Base-by-base conservation (phyloP, 768 basidiomycete genomes). In the Leucogyrophana mollusca region DNA sequence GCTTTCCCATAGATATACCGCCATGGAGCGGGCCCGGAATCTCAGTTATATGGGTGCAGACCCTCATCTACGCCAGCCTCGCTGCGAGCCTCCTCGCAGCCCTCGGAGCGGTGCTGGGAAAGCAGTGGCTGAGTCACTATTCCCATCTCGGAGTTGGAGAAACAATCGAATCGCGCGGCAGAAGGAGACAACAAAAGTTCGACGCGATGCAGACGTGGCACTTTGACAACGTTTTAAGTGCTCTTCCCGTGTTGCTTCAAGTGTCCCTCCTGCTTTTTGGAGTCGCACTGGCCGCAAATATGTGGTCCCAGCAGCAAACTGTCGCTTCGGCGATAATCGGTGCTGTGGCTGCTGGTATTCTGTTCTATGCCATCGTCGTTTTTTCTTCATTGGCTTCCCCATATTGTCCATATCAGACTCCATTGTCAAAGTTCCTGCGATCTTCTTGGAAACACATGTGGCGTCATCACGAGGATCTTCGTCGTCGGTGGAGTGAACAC, bases 331-430 rank as follows among this genome's bases (percentile, higher is more conserved):
- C 52, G 40, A 42, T 56, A 18, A 25, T 56, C 20, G 44, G 35
- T 3, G 35, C 25, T 13, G 43, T 36, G 16, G n/a, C 23, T 7
- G 20, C 41, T n/a, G 54, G 44, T 13, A 39, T 40, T 23, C 32
- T 46, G 37, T 30, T 56, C 18, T 56, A 52, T 14, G 27, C 43
- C 11, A 35, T 47, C 40, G 50, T 41, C 40, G 55, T 52, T 27
- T 35, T 51, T 32, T 41, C 40, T 10, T 46, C 54, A 13, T 42
- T 49, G 25, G 13, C 38, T 18, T 46, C 38, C 30, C 30, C 46
- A 2, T 30, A 40, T n/a, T 56, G 55, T 35, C 55, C 54, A 11
- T 55, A 55, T 30, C 52, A 54, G 21, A 54, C 53, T 8, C 53
- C 54, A 9, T 24, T 49, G 2, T 50, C 53, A 22, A 13, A 33